Percentiles rank a stretch among this genome's conserved stretches.
phyloP scores from a whole-genome alignment of 129 eudicot genomes.

The Ambrosia trifida region DNA sequence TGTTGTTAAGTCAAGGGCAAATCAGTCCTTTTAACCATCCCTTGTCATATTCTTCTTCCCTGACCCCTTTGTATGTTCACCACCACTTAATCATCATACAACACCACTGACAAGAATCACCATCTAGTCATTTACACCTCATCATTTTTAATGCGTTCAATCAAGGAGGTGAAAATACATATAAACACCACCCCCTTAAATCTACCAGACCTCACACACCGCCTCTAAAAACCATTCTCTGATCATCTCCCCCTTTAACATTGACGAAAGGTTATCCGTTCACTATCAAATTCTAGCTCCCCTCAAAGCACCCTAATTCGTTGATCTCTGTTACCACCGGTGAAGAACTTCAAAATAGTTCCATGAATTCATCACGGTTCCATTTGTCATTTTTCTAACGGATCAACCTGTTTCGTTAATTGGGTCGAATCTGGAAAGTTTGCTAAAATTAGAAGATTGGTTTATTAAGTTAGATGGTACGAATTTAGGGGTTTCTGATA shows the following conservation, averaged over 20 bases:
- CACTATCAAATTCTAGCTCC: slow-evolving; percentile 56
- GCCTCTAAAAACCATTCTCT: slow-evolving; percentile 32
- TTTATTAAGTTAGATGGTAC: slow-evolving; percentile 62
- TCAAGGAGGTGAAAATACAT: neutral
- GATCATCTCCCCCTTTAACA: slow-evolving; percentile 20
- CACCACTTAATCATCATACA: too few species aligned
- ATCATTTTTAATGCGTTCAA: neutral
- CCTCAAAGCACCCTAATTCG: slow-evolving; percentile 59
- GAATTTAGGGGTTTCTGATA: slow-evolving; percentile 53
- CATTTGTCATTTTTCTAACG: slow-evolving; percentile 50
- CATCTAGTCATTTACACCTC: neutral
- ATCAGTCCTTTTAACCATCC: too few species aligned
- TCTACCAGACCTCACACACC: slow-evolving; percentile 27
- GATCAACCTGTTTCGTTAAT: slow-evolving; percentile 13
- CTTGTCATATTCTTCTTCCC: too few species aligned
- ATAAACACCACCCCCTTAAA: slow-evolving; percentile 44
- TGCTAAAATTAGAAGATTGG: slow-evolving; percentile 71
- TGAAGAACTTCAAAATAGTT: slow-evolving; percentile 27
- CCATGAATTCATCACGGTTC: slow-evolving; percentile 47
- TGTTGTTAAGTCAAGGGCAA: too few species aligned
- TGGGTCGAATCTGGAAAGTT: slow-evolving; percentile 45
- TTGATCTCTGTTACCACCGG: slow-evolving; percentile 49
- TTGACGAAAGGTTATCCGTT: slow-evolving; percentile 21
- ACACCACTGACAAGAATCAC: neutral
- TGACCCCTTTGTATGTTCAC: too few species aligned